These are phyloP conservation scores for Lodderomyces parapsilosis DNA, from an alignment of 1,139 yeast genomes.

Conservation along the genomic window DNA sequence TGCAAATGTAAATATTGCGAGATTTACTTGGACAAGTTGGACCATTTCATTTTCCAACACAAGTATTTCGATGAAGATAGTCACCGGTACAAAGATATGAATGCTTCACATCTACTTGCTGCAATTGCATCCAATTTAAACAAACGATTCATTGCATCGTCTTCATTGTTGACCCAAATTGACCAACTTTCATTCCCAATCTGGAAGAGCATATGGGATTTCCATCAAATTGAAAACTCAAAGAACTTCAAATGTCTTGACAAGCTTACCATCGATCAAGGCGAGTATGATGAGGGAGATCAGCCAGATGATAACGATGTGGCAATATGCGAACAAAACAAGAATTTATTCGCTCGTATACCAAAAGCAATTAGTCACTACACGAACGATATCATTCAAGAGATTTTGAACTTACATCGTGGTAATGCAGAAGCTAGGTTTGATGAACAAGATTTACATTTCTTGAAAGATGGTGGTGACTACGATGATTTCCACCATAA, in stretches of 20 bases:
- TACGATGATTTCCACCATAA: conserved; percentile 17
- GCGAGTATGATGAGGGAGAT: conserved; percentile 30
- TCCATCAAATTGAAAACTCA: conserved; percentile 25
- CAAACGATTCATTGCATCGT: conserved; percentile 26
- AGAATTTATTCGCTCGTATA: conserved; percentile 15
- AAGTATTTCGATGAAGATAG: conserved; percentile 49
- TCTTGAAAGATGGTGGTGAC: conserved; percentile 34
- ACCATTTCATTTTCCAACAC: conserved; percentile 60
- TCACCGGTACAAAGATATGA: conserved; percentile 55
- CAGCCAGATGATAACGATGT: conserved; percentile 18
- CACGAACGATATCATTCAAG: conserved; percentile 29
- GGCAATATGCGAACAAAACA: conserved; percentile 19
- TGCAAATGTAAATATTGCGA: conserved; percentile 61
- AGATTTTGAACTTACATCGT: conserved; percentile 34
- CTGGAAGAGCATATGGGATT: conserved; percentile 32
- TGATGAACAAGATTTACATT: conserved; percentile 8
- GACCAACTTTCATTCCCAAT: conserved; percentile 24
- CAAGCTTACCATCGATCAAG: conserved; percentile 34
- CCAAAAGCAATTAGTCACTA: conserved; percentile 33
- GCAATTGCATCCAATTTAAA: conserved; percentile 46
- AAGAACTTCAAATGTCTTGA: conserved; percentile 32
- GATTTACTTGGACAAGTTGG: conserved; percentile 48
- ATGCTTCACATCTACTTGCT: conserved; percentile 56
- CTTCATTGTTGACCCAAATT: conserved; percentile 22
- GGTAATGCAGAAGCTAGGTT: conserved; percentile 39